Evolutionary conservation across 2,329 filamentous ascomycete genomes (phyloP), one percentile per base, ranked within the genome.

Genomic region (Trichoderma arundinaceum): DNA sequence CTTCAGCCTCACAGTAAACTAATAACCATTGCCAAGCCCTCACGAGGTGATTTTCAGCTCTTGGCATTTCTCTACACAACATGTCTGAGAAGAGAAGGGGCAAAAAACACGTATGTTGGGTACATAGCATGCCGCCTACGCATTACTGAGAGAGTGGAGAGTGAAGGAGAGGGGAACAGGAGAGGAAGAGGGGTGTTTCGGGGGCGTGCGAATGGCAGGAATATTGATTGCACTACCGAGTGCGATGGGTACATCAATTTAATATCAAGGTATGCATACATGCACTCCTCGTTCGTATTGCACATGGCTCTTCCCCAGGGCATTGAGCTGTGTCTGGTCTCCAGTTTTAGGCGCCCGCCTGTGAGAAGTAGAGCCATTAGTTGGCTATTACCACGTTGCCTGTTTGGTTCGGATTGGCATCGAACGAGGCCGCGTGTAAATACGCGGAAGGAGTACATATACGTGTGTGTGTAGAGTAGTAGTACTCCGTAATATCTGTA

Each of bases 141-240:
- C 22, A 28, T 28, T 3, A 4, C 4, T 28, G 8, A 17, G 10
- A 49, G 17, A 46, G 35, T 58, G 54, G 41, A 53, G 49, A 12
- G 52, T 15, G 51, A 56, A 19, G 44, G 39, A 46, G 61, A 46
- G 61, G 49, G 53, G 61, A 39, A 51, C 22, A 51, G 57, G 57
- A 19, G 59, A 44, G 48, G 15, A 17, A 46, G 49, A 48, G 59
- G 59, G 48, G 49, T 17, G 49, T 52, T 35, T 43, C 8, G 39
- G 48, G 48, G 15, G 48, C n/a, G 39, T 22, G 41, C 32, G 33
- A 49, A 28, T 28, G 22, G 22, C 22, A 28, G 22, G 43, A 51
- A 28, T 48, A 19, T 58, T 43, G 28, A 57, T 38, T 53, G 32
- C 49, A 38, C 49, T 53, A 35, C 32, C 15, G n/a, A 15, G 15